phyloP scores from a whole-genome alignment of 2,329 filamentous ascomycete species.

The Dactylonectria estremocensis region DNA sequence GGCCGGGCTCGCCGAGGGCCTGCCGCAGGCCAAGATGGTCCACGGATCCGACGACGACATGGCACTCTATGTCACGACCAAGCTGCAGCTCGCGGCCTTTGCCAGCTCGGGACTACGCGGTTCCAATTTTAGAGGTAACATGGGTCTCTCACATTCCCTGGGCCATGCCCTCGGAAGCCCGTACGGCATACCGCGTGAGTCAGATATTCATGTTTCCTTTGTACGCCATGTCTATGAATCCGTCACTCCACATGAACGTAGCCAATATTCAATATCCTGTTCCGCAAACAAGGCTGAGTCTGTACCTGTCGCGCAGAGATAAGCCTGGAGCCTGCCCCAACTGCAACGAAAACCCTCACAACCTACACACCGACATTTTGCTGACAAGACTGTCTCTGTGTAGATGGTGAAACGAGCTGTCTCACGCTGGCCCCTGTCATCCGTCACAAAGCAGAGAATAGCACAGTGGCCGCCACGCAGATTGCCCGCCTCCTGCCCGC shows the following conservation, averaged over 20 bases:
- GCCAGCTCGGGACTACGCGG: constrained; percentile 42
- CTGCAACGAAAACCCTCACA: constrained; percentile 19
- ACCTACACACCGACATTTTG: constrained; percentile 16
- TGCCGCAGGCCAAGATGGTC: constrained; percentile 20
- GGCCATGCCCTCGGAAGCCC: constrained; percentile 37
- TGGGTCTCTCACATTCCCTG: constrained; percentile 31
- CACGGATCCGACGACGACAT: constrained; percentile 31
- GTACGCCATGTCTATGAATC: constrained; percentile 10
- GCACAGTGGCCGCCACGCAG: constrained; percentile 27
- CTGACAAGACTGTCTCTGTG: constrained; percentile 29
- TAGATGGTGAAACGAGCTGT: constrained; percentile 43
- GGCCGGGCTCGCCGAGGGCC: constrained; percentile 18
- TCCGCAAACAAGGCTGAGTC: constrained; percentile 36
- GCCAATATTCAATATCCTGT: not conserved
- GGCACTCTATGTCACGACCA: constrained; percentile 29
- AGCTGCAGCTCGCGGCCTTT: constrained; percentile 42
- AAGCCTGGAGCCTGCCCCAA: constrained; percentile 1
- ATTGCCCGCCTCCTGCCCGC: constrained; percentile 36
- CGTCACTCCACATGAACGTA: not conserved
- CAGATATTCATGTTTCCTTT: not conserved
- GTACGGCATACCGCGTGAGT: constrained; percentile 42
- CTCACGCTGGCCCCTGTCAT: constrained; percentile 36
- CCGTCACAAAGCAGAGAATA: constrained; percentile 27
- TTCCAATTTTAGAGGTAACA: constrained; percentile 36
- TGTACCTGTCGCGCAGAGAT: constrained; percentile 27